Base-by-base conservation (phyloP, 2,329 filamentous ascomycete species). In the Rhynchosporium agropyri region DNA sequence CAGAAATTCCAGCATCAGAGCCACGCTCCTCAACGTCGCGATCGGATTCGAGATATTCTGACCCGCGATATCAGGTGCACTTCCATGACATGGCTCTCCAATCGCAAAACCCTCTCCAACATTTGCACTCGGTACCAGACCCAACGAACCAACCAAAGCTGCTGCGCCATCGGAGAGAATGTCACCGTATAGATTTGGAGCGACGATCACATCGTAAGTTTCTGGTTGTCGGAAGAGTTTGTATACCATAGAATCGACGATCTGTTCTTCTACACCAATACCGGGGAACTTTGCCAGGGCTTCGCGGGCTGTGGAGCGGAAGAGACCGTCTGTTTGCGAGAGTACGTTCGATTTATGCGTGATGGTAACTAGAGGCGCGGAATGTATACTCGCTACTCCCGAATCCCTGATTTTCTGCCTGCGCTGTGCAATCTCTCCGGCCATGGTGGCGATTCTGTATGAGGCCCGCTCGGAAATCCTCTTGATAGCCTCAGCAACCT, bases 201-300 rank as follows among this genome's bases (percentile, higher is more conserved):
- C 95, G 53, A 99, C 95, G 71, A 99, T 96, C 69, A 98, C 94
- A 77, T 99, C 95, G 86, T 98, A 99, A 74, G 89, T 89, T 74
- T 89, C 84, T 49, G 95, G 95, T 79, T 98, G 92, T 66, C 94
- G 91, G 87, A 98, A 98, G 62, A 99, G 89, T 83, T 98, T 98
- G 86, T 98, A 98, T 63, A 98, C 92, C 95, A 99, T 99, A 66
- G 89, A 94, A 79, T 99, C 95, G 67, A 99, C 94, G 71, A 99
- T 99, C 81, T 99, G 95, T 83, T 98, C 95, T 79, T 98, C 95
- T 60, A 97, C 83, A 48, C 79, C 79, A 60, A 96, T 80, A 57
- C 77, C 78, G 65, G 79, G 77, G 80, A 91, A 97, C 69, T 80
- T 83, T 33, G 86, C 83, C 8, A 98, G 87, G 3, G 91, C 91